Conservation (phyloP, 2,329 filamentous ascomycete species). For the Sclerotinia spermophila region DNA sequence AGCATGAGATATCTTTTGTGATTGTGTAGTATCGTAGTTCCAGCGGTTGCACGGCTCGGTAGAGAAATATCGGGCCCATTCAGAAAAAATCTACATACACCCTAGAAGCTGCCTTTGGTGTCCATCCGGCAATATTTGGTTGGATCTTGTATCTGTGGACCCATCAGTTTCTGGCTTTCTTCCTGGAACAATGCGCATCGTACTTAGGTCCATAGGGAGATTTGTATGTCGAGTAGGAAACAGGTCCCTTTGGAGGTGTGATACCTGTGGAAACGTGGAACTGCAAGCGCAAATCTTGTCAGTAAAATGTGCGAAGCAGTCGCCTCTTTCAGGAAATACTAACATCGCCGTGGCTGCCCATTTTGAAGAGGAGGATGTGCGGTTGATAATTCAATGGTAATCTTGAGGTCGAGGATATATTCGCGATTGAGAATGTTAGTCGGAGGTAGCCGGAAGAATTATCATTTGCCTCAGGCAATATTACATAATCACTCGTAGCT, state of each 20-base stretch:
- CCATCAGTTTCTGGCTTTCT: slow-evolving; percentile 21
- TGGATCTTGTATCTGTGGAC: slow-evolving; percentile 54
- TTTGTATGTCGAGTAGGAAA: slow-evolving; percentile 46
- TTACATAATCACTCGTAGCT: not conserved
- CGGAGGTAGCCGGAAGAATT: slow-evolving; percentile 16
- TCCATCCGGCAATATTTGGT: slow-evolving; percentile 53
- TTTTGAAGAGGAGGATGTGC: slow-evolving; percentile 4
- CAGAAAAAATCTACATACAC: slow-evolving; percentile 43
- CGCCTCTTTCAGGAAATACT: not conserved
- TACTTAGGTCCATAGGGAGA: slow-evolving; percentile 66
- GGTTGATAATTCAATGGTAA: slow-evolving; percentile 8
- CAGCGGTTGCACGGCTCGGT: not conserved
- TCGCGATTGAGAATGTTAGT: slow-evolving; percentile 17
- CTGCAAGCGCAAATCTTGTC: slow-evolving; percentile 18
- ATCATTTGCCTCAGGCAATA: not conserved
- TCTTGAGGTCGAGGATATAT: slow-evolving; percentile 12
- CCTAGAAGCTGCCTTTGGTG: slow-evolving; percentile 45
- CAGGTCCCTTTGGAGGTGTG: slow-evolving; percentile 19
- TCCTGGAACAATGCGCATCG: slow-evolving; percentile 29
- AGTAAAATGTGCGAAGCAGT: not conserved
- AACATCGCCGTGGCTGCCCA: slow-evolving; percentile 15
- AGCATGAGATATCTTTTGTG: not conserved
- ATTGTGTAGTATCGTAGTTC: not conserved
- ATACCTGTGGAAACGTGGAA: slow-evolving; percentile 26
- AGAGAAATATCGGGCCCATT: not conserved